Conservation (phyloP, 2,329 filamentous ascomycete species). For the Neoascochyta sp. region DNA sequence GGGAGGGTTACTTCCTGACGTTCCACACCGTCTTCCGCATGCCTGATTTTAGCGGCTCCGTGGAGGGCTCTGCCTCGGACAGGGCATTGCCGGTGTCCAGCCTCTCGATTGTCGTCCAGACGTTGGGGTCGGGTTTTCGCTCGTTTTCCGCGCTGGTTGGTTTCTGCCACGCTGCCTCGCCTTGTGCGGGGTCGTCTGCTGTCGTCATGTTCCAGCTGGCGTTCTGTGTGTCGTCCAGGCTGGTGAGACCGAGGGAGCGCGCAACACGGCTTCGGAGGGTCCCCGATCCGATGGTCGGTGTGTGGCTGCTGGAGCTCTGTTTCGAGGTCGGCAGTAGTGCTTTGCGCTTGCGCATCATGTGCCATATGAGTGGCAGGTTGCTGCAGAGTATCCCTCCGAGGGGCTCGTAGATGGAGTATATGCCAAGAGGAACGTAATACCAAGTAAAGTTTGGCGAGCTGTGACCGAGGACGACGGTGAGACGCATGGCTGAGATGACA, state of each 20-base stretch:
- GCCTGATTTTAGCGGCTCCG: slow-evolving; percentile 13
- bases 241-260: slow-evolving; percentile 24
- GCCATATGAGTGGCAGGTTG: slow-evolving; percentile 35
- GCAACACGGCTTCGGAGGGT: slow-evolving; percentile 20
- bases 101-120: slow-evolving; percentile 15
- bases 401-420: slow-evolving; percentile 34
- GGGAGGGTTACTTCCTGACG: slow-evolving; percentile 18
- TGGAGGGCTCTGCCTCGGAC: slow-evolving; percentile 3
- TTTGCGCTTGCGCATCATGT: slow-evolving; percentile 30
- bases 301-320: slow-evolving; percentile 12
- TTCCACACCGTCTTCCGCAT: slow-evolving; percentile 33
- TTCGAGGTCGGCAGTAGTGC: slow-evolving; percentile 15
- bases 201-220: slow-evolving; percentile 20
- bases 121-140: slow-evolving; percentile 14
- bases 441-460: slow-evolving; percentile 32
- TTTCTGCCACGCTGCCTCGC: slow-evolving; percentile 18
- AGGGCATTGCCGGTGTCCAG: slow-evolving; percentile 7
- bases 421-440: slow-evolving; percentile 34
- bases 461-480: slow-evolving; percentile 31
- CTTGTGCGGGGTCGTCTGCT: slow-evolving; percentile 6
- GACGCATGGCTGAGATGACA: slow-evolving; percentile 28
- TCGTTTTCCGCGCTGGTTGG: slow-evolving; percentile 16
- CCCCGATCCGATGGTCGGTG: slow-evolving; percentile 19
- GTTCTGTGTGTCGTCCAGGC: slow-evolving; percentile 16
- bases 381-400: slow-evolving; percentile 35